Evolutionary conservation across 768 basidiomycete species (phyloP).

Genomic region (Tricholoma flavovirens): DNA sequence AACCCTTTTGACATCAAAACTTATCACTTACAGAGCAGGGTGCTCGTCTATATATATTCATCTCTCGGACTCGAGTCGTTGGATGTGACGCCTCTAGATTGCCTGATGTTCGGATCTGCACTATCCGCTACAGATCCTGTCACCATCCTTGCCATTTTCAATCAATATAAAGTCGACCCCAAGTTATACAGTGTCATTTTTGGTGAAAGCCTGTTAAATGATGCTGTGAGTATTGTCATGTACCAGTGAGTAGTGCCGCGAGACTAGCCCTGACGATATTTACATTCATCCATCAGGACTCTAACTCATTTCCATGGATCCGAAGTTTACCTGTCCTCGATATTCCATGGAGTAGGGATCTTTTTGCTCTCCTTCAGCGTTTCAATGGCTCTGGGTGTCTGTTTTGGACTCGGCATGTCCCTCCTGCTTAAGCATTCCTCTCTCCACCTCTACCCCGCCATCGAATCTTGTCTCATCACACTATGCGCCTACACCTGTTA

Average conservation of each 20-base stretch:
- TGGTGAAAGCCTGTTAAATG: constrained; percentile 93
- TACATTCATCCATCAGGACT: constrained; percentile 48
- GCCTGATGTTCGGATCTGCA: constrained; percentile 93
- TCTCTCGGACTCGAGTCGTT: constrained; percentile 89
- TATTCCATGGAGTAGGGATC: constrained; percentile 96
- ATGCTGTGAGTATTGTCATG: constrained; percentile 99
- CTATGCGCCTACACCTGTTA: constrained; percentile 95
- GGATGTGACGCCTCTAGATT: constrained; percentile 82
- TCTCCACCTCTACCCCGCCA: constrained; percentile 79
- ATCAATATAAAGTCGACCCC: constrained; percentile 97
- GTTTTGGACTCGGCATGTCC: constrained; percentile 87
- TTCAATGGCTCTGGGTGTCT: constrained; percentile 90
- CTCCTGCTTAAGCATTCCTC: constrained; percentile 93
- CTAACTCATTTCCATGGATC: constrained; percentile 87
- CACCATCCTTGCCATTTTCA: constrained; percentile 97
- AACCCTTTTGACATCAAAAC: constrained; percentile 11
- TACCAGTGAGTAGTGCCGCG: constrained; percentile 76
- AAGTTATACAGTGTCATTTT: constrained; percentile 97
- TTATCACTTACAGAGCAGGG: constrained; percentile 58
- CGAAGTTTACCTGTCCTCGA: constrained; percentile 78
- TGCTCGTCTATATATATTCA: constrained; percentile 92
- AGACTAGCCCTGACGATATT: not conserved
- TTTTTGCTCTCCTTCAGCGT: constrained; percentile 94
- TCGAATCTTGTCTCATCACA: constrained; percentile 95
- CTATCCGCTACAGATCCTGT: constrained; percentile 97